These are phyloP conservation scores for Blastocystis sp. DNA, from an alignment of 352 stramenopile genomes.

Conservation along the genomic window DNA sequence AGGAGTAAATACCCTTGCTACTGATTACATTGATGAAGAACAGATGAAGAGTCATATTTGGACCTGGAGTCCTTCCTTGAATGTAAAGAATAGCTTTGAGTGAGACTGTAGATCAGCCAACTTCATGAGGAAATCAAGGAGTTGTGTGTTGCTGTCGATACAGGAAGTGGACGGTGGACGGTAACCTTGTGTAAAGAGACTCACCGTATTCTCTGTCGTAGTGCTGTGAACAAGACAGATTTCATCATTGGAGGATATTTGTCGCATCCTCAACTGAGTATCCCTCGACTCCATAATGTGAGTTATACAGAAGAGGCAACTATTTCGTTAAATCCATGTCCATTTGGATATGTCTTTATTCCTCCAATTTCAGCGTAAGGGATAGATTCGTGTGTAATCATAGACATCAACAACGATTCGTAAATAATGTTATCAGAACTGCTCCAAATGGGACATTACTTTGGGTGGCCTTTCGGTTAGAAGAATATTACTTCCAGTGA, in stretches of 20 bases:
- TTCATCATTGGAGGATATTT: not conserved
- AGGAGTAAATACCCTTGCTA: constrained; percentile 28
- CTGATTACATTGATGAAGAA: constrained; percentile 20
- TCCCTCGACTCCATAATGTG: not conserved
- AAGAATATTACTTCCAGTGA: constrained; percentile 50
- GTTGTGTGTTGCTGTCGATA: constrained; percentile 9
- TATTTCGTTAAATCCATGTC: not conserved
- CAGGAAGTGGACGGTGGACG: not conserved
- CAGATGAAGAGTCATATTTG: constrained; percentile 13
- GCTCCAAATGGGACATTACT: not conserved
- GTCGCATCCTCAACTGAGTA: constrained; percentile 7
- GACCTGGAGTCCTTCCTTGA: not conserved
- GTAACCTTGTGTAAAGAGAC: not conserved
- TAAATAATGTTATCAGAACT: not conserved
- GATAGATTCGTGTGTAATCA: not conserved
- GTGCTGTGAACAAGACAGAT: not conserved
- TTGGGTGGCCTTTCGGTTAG: constrained; percentile 32
- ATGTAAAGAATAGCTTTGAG: not conserved
- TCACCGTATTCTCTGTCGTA: constrained; percentile 13
- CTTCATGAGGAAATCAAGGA: not conserved
- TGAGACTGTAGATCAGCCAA: not conserved
- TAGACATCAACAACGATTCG: constrained; percentile 15
- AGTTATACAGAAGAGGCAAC: not conserved
- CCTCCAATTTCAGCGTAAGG: constrained; percentile 14
- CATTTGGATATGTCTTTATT: constrained; percentile 22